Evolutionary conservation across 164 flowering plant species (phyloP).

Genomic region (Houttuynia cordata): DNA sequence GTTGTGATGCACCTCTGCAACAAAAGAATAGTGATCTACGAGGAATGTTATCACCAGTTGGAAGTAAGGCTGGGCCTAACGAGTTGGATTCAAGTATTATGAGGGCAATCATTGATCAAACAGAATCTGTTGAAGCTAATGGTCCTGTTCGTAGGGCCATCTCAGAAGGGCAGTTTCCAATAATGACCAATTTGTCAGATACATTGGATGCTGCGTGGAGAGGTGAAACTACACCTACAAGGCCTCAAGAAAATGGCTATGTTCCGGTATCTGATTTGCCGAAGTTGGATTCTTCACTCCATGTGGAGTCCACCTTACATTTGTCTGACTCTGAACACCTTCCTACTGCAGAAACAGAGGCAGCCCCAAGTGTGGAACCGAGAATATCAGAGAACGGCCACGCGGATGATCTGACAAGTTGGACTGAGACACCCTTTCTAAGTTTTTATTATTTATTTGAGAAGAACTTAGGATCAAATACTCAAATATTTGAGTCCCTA

Average conservation of each 20-base stretch:
- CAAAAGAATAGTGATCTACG: constrained; percentile 13
- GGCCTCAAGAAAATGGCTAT: constrained; percentile 18
- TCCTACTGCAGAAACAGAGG: constrained; percentile 22
- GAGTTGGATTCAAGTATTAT: constrained; percentile 13
- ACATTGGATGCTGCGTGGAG: constrained; percentile 97
- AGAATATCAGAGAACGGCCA: constrained; percentile 25
- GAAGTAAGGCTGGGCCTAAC: constrained; percentile 12
- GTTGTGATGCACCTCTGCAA: constrained; percentile 30
- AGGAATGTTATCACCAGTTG: neutral
- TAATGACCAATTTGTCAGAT: constrained; percentile 48
- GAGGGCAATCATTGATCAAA: constrained; percentile 10
- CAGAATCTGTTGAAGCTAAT: constrained; percentile 26
- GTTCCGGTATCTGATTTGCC: constrained; percentile 26
- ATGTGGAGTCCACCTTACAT: constrained; percentile 14
- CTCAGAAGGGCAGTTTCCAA: constrained; percentile 65
- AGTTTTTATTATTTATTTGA: constrained; percentile 55
- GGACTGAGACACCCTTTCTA: constrained; percentile 57
- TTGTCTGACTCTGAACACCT: constrained; percentile 26
- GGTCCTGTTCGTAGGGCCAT: constrained; percentile 30
- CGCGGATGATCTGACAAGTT: constrained; percentile 44
- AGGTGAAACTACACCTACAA: constrained; percentile 47
- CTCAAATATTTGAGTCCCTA: constrained; percentile 43
- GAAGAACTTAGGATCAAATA: constrained; percentile 35
- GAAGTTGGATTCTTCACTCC: constrained; percentile 20
- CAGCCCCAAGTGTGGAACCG: constrained; percentile 19